These are phyloP conservation scores for Blastocystis sp. DNA, from an alignment of 352 stramenopile genomes.

Conservation along the genomic window DNA sequence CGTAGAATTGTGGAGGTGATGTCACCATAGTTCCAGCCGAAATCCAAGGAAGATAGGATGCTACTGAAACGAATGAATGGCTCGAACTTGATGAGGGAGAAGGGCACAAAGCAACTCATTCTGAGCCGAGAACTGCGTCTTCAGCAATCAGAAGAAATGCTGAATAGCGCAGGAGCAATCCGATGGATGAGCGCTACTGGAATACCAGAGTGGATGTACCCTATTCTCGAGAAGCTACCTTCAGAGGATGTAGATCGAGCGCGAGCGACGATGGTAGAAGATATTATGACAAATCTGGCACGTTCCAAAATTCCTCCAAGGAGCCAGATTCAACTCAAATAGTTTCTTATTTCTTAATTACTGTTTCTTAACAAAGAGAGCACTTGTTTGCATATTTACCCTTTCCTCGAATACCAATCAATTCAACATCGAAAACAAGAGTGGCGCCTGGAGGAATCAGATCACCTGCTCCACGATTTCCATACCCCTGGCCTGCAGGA, in stretches of 20 bases:
- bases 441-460: constrained; percentile 64
- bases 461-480: constrained; percentile 64
- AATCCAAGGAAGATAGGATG: neutral
- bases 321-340: neutral
- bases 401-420: constrained; percentile 66
- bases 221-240: constrained; percentile 33
- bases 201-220: neutral
- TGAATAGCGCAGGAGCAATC: neutral
- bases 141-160: neutral
- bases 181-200: neutral
- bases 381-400: constrained; percentile 32
- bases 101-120: neutral
- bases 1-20: neutral
- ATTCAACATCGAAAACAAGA: constrained; percentile 68
- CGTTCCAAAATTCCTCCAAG: neutral
- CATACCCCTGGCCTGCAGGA: constrained; percentile 65
- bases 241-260: neutral
- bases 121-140: neutral
- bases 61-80: neutral
- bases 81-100: neutral
- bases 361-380: constrained; percentile 17
- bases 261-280: neutral
- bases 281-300: neutral
- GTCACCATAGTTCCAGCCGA: neutral
- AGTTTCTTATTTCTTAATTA: neutral